These are phyloP conservation scores for Carex cristatella DNA, from an alignment of 176 grass and related monocot species.

Conservation along the genomic window DNA sequence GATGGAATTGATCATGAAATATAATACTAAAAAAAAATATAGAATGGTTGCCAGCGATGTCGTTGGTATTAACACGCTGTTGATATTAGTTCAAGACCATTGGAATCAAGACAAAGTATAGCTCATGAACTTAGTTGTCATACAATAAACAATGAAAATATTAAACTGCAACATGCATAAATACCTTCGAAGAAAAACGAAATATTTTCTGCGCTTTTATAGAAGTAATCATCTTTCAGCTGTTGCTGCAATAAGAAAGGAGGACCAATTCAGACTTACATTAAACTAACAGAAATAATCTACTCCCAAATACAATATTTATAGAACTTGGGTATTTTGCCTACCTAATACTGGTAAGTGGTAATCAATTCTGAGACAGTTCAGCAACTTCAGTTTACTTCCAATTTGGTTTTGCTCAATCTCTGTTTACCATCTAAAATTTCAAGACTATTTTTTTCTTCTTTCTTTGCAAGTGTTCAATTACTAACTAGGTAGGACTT, in stretches of 20 bases:
- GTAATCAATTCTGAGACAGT: background rate
- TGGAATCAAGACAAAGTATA: background rate
- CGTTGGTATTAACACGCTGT: background rate
- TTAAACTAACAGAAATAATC: background rate
- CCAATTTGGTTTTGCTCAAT: background rate
- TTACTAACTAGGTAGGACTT: background rate
- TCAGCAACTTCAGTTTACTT: background rate
- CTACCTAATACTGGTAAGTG: background rate
- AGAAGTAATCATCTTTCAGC: constrained; percentile 77
- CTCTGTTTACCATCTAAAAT: background rate
- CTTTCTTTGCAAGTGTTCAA: background rate
- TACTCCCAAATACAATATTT: background rate
- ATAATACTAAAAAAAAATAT: background rate
- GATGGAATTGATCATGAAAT: background rate
- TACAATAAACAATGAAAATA: background rate
- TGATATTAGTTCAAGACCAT: background rate
- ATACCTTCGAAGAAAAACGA: constrained; percentile 97
- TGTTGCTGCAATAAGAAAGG: constrained; percentile 50
- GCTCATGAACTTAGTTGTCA: background rate
- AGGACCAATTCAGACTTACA: background rate
- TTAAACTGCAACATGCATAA: background rate
- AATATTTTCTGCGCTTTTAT: constrained; percentile 82
- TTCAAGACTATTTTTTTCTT: background rate
- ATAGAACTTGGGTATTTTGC: background rate
- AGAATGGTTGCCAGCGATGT: background rate